Evolutionary conservation across 2,329 filamentous ascomycete species (phyloP).

Genomic region (Alternaria longipes): DNA sequence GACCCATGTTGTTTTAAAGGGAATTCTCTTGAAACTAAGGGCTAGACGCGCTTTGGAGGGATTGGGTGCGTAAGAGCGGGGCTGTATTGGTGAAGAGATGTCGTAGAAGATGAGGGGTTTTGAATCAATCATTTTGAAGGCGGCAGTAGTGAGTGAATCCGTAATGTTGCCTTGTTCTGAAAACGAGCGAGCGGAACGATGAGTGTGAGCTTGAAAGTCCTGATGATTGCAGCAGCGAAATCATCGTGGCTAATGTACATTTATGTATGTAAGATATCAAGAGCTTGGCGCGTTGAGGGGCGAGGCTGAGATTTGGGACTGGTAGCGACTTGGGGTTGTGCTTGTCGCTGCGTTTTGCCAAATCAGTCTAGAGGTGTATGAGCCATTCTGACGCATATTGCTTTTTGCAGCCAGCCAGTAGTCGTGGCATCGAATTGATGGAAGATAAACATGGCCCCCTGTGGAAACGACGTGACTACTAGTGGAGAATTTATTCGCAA

Average conservation of each 20-base stretch:
- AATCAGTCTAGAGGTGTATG: neutral
- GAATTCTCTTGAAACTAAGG: slow-evolving; percentile 59
- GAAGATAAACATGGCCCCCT: neutral
- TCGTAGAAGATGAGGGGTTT: slow-evolving; percentile 58
- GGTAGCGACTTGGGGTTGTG: neutral
- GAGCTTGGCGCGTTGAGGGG: slow-evolving; percentile 2
- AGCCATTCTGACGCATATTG: neutral
- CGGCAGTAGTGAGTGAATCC: rapidly evolving
- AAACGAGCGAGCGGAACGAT: neutral
- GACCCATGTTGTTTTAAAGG: slow-evolving; percentile 64
- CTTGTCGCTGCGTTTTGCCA: neutral
- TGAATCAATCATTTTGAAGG: slow-evolving; percentile 33
- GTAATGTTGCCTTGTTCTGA: neutral
- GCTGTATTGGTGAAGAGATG: slow-evolving; percentile 54
- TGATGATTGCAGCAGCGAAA: neutral
- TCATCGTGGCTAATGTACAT: neutral
- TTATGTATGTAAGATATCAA: neutral
- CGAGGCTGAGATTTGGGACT: neutral
- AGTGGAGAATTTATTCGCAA: neutral
- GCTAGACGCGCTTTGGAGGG: slow-evolving; percentile 62
- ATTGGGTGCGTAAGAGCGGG: slow-evolving; percentile 58
- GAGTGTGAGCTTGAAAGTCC: neutral
- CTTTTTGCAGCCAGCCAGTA: neutral
- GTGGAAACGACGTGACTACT: neutral
- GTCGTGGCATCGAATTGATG: neutral